Conservation (phyloP, 1,284 basidiomycete species). For the Pseudozyma hubeiensis region DNA sequence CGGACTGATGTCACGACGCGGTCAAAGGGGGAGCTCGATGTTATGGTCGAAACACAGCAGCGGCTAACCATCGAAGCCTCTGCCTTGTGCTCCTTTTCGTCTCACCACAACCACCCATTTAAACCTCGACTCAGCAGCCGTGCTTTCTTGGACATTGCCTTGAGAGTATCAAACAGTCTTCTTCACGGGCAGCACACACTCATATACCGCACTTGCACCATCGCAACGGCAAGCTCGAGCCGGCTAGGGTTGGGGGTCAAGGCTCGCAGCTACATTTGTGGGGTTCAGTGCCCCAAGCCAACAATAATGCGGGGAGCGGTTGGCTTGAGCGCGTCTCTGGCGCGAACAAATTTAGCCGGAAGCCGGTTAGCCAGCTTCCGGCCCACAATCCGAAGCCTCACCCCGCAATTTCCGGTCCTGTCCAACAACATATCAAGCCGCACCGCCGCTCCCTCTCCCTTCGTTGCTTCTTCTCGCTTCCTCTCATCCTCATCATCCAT, state of each 20-base stretch:
- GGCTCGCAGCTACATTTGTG: not conserved
- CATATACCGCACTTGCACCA: no score
- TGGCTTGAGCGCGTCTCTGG: slow-evolving; percentile 25
- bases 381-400: not conserved
- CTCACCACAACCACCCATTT: slow-evolving; percentile 4
- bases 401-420: slow-evolving; percentile 24
- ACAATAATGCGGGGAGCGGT: not conserved
- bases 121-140: no score
- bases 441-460: not conserved
- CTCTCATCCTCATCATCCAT: slow-evolving; percentile 4
- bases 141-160: no score
- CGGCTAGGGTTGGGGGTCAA: no score
- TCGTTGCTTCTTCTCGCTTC: slow-evolving; percentile 1
- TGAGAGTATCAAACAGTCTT: no score
- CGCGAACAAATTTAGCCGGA: slow-evolving; percentile 18
- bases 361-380: slow-evolving; percentile 10
- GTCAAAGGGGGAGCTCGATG: no score
- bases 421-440: not conserved
- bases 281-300: not conserved
- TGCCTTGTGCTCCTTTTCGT: not conserved
- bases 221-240: no score
- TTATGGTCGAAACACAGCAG: no score
- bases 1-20: no score
- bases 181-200: not conserved
- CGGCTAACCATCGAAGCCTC: not conserved